A percentile compares a stretch with the other conserved stretches of the same genome.
phyloP scores from a whole-genome alignment of 345 rosid species.

The Psidium friedrichsthalianum region DNA sequence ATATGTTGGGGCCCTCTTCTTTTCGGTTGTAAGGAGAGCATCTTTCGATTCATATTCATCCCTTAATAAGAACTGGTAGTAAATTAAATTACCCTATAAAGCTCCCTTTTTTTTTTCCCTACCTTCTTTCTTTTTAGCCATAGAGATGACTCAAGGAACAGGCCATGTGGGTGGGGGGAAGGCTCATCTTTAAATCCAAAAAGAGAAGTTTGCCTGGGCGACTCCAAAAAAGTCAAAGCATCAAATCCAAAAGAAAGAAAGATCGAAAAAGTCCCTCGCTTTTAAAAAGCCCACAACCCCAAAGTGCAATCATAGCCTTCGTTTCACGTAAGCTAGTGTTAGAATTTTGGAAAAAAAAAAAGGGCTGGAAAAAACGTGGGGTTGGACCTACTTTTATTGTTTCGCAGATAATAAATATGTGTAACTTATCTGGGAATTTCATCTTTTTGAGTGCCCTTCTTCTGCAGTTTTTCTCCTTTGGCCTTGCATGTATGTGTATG shows the following conservation, averaged over 20 bases:
- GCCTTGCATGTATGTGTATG: neutral
- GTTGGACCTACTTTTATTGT: neutral
- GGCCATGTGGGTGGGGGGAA: conserved; percentile 18
- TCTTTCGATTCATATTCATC: neutral
- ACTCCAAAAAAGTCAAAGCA: conserved; percentile 3
- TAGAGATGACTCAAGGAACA: conserved; percentile 8
- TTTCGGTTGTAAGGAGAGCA: conserved; percentile 1
- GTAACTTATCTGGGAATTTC: neutral
- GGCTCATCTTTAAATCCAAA: conserved; percentile 12
- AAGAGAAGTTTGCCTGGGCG: conserved; percentile 4
- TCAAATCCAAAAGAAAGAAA: conserved; percentile 1
- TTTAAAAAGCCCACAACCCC: neutral
- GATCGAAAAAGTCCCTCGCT: neutral
- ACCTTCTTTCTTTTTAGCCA: neutral
- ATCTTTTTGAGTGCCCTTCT: neutral
- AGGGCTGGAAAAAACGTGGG: neutral
- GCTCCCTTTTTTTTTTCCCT: neutral
- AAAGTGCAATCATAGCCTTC: conserved; percentile 2
- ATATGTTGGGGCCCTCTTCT: conserved; percentile 1
- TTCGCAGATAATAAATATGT: neutral
- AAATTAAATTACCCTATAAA: neutral
- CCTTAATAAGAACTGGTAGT: neutral
- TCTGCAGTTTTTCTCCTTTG: neutral
- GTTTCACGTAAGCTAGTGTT: neutral
- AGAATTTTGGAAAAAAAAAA: neutral